Percentiles rank a stretch among this genome's conserved stretches.
These are phyloP conservation scores for Strobilomyces echinocephalus DNA, from an alignment of 768 basidiomycete species.

Conservation along the genomic window DNA sequence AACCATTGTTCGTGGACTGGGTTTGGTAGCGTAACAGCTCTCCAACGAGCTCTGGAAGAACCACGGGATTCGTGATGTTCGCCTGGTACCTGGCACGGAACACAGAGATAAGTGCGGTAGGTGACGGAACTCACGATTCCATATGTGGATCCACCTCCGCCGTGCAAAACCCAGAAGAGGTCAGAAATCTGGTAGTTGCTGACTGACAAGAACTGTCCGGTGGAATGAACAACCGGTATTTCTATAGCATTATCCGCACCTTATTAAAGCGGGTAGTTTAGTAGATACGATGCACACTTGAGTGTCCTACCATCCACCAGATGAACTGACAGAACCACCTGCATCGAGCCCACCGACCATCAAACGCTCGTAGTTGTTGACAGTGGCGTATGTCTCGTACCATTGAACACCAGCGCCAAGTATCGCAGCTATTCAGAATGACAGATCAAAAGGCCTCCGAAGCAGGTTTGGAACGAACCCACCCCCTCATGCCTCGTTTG, in stretches of 20 bases:
- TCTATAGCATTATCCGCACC: conserved; percentile 50
- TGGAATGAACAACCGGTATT: conserved; percentile 41
- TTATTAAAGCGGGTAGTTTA: not conserved
- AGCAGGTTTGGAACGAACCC: conserved; percentile 1
- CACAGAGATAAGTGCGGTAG: not conserved
- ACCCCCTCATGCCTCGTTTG: conserved; percentile 20
- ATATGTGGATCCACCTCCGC: not conserved
- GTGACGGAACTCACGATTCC: not conserved
- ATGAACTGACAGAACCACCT: conserved; percentile 42
- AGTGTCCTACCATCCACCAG: conserved; percentile 42
- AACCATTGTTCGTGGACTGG: not conserved
- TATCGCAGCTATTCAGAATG: not conserved
- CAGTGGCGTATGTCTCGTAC: conserved; percentile 40
- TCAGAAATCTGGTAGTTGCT: conserved; percentile 42
- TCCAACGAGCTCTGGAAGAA: not conserved
- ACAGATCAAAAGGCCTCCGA: not conserved
- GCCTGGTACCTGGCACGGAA: not conserved
- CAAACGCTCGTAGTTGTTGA: conserved; percentile 33
- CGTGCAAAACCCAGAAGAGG: conserved; percentile 44
- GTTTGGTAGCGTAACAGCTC: not conserved
- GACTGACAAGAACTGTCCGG: conserved; percentile 35
- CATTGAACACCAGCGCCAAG: conserved; percentile 30
- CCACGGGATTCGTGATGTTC: not conserved
- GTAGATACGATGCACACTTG: not conserved
- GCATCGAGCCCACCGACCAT: conserved; percentile 42